Percentiles rank a stretch among this genome's conserved stretches.
phyloP scores from a whole-genome alignment of 306 rosid species.

The Lotus japonicus region DNA sequence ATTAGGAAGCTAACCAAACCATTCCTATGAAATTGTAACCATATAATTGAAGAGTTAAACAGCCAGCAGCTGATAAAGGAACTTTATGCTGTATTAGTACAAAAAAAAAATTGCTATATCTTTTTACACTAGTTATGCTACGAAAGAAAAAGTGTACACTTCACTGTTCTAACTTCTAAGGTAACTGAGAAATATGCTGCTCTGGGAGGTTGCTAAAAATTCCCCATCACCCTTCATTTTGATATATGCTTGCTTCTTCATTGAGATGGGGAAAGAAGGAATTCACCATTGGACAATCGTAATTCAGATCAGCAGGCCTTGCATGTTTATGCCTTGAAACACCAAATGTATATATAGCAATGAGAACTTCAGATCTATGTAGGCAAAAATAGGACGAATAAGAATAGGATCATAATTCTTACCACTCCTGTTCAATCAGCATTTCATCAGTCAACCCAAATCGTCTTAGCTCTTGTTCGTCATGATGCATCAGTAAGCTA shows the following conservation, averaged over 20 bases:
- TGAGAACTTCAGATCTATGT: no score
- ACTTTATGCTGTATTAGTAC: no score
- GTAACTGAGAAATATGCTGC: background rate
- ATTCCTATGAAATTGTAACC: background rate
- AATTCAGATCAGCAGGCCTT: conserved; percentile 78
- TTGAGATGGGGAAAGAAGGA: conserved; percentile 72
- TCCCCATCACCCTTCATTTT: background rate
- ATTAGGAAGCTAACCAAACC: background rate
- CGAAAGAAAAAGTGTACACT: no score
- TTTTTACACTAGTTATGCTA: background rate
- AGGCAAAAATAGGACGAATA: no score
- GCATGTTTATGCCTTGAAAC: conserved; percentile 66
- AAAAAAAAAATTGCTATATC: no score
- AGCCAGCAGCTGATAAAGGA: background rate
- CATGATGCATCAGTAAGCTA: conserved; percentile 58
- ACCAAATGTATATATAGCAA: background rate
- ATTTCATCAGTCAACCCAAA: conserved; percentile 84
- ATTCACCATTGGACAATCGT: conserved; percentile 73
- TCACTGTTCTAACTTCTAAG: no score
- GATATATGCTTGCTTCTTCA: conserved; percentile 14
- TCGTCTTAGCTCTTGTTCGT: conserved; percentile 52
- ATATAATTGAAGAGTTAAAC: background rate
- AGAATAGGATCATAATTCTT: background rate
- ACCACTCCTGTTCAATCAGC: conserved; percentile 84
- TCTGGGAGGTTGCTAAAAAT: background rate